phyloP scores from a whole-genome alignment of 176 grass and related monocot species.

The Oryza glumipatula region DNA sequence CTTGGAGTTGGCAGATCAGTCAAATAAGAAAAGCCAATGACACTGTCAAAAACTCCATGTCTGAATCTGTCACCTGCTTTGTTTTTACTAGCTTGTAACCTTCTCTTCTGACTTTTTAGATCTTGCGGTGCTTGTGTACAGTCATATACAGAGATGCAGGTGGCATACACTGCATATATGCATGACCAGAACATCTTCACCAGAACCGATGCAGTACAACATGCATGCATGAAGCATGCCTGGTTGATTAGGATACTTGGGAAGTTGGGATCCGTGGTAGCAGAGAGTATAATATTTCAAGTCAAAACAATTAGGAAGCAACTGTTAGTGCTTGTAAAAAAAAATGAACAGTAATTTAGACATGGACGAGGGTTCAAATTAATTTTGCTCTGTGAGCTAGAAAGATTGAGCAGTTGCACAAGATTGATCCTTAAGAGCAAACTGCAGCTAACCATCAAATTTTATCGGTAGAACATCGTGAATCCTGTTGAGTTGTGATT shows the following conservation, averaged over 20 bases:
- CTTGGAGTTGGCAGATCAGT: conserved; percentile 25
- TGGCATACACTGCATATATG: not conserved
- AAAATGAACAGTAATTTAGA: not conserved
- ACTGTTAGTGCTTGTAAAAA: not conserved
- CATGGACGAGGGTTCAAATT: not conserved
- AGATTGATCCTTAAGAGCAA: not conserved
- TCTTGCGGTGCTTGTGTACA: not conserved
- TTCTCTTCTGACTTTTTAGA: conserved; percentile 51
- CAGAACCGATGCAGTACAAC: conserved; percentile 32
- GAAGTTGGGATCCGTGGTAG: conserved; percentile 19
- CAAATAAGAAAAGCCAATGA: conserved; percentile 51
- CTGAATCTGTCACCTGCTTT: conserved; percentile 37
- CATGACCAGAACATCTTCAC: conserved; percentile 34
- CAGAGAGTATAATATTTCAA: not conserved
- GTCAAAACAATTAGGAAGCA: not conserved
- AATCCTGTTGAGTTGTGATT: no score
- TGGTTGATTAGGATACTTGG: not conserved
- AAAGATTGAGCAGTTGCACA: not conserved
- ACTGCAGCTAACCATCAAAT: not conserved
- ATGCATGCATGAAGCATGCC: conserved; percentile 11
- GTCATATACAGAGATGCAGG: not conserved
- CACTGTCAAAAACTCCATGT: not conserved
- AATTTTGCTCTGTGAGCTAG: not conserved
- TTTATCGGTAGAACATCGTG: no score
- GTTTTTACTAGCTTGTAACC: conserved; percentile 55